Base-by-base conservation (phyloP, 1,284 basidiomycete genomes). In the Puccinia polysora region DNA sequence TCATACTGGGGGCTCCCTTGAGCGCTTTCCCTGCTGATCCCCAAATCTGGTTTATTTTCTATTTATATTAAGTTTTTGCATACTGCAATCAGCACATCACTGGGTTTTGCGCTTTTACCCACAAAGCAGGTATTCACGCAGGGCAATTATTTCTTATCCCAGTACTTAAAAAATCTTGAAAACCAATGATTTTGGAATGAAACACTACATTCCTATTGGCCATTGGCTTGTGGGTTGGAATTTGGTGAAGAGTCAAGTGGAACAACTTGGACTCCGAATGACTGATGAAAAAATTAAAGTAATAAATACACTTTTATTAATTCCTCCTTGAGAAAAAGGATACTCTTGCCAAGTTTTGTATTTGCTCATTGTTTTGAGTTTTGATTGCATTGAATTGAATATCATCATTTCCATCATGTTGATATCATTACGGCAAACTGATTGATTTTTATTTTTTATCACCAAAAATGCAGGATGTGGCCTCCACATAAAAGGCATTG, bases 41-140 rank as follows among this genome's bases (percentile, higher is more conserved):
- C n/a, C n/a, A 65, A 72, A 36, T 30, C 36, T 18, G 28, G 50
- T 60, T 74, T 36, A 73, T 25, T 12, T n/a, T 40, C 7, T 56
- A 30, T 36, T 30, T 34, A 5, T 10, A 30, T 45, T 45, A 10
- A 45, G 10, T 45, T 45, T 45, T 10, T 45, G 10, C 40, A 45
- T 45, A n/a, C 40, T 63, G 78, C 78, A 77, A 81, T 81, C 80
- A 82, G 82, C 81, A 84, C 79, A 84, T 85, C 77, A 85, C 84
- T 70, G 95, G 95, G 32, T 98, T 97, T 83, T 98, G 95, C 80
- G 95, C n/a, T n/a, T n/a, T n/a, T n/a, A n/a, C n/a, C n/a, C n/a
- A n/a, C n/a, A n/a, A n/a, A n/a, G n/a, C n/a, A 96, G n/a, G 98
- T 99, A 84, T 98, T 96, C 32, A 82, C 96, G 96, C 83, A 99